Base-by-base conservation (phyloP, 257 asterid genomes). In the Vinca minor region DNA sequence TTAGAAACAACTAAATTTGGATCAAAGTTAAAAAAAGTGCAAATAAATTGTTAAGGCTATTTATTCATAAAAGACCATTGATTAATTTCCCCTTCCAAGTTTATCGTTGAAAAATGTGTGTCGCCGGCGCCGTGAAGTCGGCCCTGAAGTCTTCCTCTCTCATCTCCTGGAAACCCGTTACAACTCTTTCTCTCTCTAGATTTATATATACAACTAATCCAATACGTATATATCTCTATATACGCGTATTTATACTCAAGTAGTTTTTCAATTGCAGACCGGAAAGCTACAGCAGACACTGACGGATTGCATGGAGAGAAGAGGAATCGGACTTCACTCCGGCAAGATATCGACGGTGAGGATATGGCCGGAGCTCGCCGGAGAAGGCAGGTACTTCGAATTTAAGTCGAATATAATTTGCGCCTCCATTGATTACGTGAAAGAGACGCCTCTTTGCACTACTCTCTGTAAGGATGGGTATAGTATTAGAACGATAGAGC, bases 261-360 rank as follows among this genome's bases (percentile, higher is more conserved):
- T 1, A 11, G 8, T n/a, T 18, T 62, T 62, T 42, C 71, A 35
- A 48, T 63, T 69, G 79, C 85, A 90, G 97, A 85, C 87, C 15
- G 96, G 96, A 42, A 84, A 82, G 83, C 66, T 85, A 58, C 98
- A 92, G 89, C 83, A 79, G 66, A 92, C 98, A 9, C 72, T 89
- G 47, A 77, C 85, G 44, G 70, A 63, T 34, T 76, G 85, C 75
- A 52, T 89, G 6, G 89, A 79, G 79, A 77, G 81, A 73, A 84
- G 80, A 11, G 98, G 98, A 5, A 69, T 64, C 57, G 96, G 95
- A 38, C 89, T 92, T 69, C 98, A 92, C 64, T 92, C 95, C 34
- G 98, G 96, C 68, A 76, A 81, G 50, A 13, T 77, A 52, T 85
- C 86, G 53, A 81, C 87, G 29, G 91, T 89, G 59, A 85, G 56